phyloP scores from a whole-genome alignment of 345 rosid genomes.

The Raphanus raphanistrum region DNA sequence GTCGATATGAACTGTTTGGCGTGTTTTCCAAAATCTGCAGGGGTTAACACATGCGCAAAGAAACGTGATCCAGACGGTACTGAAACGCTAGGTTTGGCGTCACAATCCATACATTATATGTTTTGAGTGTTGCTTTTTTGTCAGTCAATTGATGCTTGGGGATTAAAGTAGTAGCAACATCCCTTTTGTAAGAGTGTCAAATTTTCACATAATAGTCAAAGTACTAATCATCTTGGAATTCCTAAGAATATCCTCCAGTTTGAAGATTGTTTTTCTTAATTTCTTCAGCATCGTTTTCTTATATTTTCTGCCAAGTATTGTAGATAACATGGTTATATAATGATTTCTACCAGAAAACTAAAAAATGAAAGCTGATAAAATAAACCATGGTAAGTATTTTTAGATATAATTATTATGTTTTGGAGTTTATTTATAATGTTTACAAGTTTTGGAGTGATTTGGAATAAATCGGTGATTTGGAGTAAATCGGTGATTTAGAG shows the following conservation, averaged over 20 bases:
- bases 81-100: slow-evolving; percentile 34
- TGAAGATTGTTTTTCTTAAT: background rate
- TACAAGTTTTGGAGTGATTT: no score
- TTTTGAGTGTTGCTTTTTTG: slow-evolving; percentile 19
- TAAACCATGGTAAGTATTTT: no score
- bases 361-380: background rate
- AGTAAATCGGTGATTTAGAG: no score
- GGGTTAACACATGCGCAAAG: slow-evolving; percentile 53
- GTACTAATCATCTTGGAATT: background rate
- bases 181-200: slow-evolving; percentile 14
- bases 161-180: background rate
- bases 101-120: background rate
- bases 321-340: background rate
- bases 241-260: background rate
- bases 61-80: slow-evolving; percentile 49
- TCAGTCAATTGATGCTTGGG: slow-evolving; percentile 16
- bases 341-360: background rate
- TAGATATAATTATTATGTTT: no score
- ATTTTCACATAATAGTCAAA: background rate
- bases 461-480: no score
- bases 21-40: slow-evolving; percentile 44
- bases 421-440: no score
- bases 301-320: background rate
- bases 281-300: background rate
- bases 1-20: slow-evolving; percentile 19